phyloP scores from a whole-genome alignment of 73 alveolate genomes.

The Paramecium caudatum region DNA sequence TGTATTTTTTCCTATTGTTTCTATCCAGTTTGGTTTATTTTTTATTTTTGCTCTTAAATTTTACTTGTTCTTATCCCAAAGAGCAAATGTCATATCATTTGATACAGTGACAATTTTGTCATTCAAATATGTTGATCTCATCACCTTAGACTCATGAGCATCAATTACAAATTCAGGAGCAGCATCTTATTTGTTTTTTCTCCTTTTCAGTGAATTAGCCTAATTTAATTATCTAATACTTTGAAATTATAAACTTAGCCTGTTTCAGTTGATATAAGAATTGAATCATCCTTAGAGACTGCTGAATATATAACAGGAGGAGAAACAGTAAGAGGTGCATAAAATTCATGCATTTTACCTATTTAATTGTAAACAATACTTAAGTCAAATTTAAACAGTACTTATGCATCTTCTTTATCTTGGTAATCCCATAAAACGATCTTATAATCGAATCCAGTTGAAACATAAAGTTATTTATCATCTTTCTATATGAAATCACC shows the following conservation, averaged over 20 bases:
- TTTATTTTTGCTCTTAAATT: neutral
- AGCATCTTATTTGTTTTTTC: slow-evolving; percentile 36
- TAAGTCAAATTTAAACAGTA: neutral
- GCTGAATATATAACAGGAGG: slow-evolving; percentile 52
- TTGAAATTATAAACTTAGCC: slow-evolving; percentile 42
- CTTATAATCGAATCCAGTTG: slow-evolving; percentile 60
- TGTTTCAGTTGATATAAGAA: slow-evolving; percentile 46
- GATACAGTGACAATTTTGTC: slow-evolving; percentile 40
- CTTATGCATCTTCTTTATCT: neutral
- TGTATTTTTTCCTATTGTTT: neutral
- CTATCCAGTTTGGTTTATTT: slow-evolving; percentile 63
- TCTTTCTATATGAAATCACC: slow-evolving; percentile 34
- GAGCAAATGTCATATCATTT: slow-evolving; percentile 23
- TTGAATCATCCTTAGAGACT: neutral
- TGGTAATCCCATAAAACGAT: slow-evolving; percentile 31
- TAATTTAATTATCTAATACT: too few species aligned
- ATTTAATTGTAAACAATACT: neutral
- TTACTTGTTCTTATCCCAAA: neutral
- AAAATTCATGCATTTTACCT: slow-evolving; percentile 11
- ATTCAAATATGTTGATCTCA: slow-evolving; percentile 41
- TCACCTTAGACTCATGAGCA: slow-evolving; percentile 56
- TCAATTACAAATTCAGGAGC: slow-evolving; percentile 52
- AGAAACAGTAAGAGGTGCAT: slow-evolving; percentile 12
- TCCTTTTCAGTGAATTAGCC: neutral
- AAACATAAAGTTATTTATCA: neutral